Base-by-base conservation (phyloP, 768 basidiomycete genomes). In the Kwoniella shandongensis region DNA sequence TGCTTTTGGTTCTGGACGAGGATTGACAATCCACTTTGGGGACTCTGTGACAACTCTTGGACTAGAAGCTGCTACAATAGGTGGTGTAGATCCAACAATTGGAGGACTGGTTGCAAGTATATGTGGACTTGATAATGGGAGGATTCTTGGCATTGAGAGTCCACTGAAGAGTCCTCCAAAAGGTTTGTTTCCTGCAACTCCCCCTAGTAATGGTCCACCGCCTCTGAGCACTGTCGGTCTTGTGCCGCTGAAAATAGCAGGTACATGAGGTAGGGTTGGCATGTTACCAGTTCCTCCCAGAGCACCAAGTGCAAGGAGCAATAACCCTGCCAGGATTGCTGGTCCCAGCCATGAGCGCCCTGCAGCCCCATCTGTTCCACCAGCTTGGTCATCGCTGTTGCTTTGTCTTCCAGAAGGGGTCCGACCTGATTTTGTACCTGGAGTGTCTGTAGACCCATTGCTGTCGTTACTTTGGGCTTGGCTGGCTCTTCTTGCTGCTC, bases 271-370 rank as follows among this genome's bases (percentile, higher is more conserved):
- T 11, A 30, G 4, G 5, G 10, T 8, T 6, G 45, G 12, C 27
- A 23, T 47, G 22, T 17, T 38, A 11, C 56, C 56, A 44, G 36
- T 27, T 18, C 42, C 27, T 2, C 45, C 56, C 13, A 65, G 46
- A 7, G 57, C 40, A 6, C 47, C 44, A 2, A 65, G 27, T 25
- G 32, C 32, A 32, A 65, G 44, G 23, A 65, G 10, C 22, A 59
- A 23, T 11, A 60, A 25, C 6, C 54, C 63, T n/a, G 61, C 17
- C 11, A 65, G 36, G 4, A 65, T n/a, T 11, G 49, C 32, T 47
- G 45, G 49, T 49, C 27, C 55, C 23, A 27, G 30, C 51, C 32
- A 59, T 13, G 23, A 53, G 47, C 2, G 40, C n/a, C 13, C 29
- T 47, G 18, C 45, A 17, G 7, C 26, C 45, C 25, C 47, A 10